Percentiles rank a stretch among this genome's conserved stretches.
phyloP scores from a whole-genome alignment of 495 filamentous ascomycete genomes.

The Hyaloscypha hepaticicola region DNA sequence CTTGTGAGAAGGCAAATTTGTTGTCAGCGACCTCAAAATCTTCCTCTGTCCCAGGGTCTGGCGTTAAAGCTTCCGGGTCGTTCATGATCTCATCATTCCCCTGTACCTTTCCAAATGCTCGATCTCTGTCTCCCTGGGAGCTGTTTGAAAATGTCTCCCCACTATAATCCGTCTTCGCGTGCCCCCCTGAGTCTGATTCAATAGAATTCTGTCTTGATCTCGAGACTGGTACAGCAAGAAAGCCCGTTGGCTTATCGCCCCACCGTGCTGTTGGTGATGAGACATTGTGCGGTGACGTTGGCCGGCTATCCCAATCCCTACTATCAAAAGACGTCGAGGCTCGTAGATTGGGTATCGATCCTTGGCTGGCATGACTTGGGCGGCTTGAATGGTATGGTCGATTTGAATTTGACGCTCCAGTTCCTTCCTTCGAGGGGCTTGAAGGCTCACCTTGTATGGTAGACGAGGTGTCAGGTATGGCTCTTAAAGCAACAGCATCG shows the following conservation, averaged over 20 bases:
- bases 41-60: slow-evolving; percentile 66
- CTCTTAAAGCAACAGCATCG: slow-evolving; percentile 30
- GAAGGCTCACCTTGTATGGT: slow-evolving; percentile 34
- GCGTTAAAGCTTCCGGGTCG: slow-evolving; percentile 50
- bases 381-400: slow-evolving; percentile 22
- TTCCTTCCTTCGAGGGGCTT: slow-evolving; percentile 20
- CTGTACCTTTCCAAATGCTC: slow-evolving; percentile 21
- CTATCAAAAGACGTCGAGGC: slow-evolving; percentile 68
- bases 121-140: slow-evolving; percentile 33
- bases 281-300: slow-evolving; percentile 88
- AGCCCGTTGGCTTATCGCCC: slow-evolving; percentile 43
- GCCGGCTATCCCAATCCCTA: slow-evolving; percentile 72
- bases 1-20: slow-evolving; percentile 78
- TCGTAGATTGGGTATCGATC: slow-evolving; percentile 55
- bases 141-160: slow-evolving; percentile 41
- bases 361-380: slow-evolving; percentile 27
- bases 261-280: slow-evolving; percentile 62
- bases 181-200: slow-evolving; percentile 50
- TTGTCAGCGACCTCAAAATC: slow-evolving; percentile 77
- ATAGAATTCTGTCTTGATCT: slow-evolving; percentile 54
- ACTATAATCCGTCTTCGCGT: slow-evolving; percentile 38
- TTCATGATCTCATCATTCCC: slow-evolving; percentile 51
- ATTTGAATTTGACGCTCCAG: slow-evolving; percentile 21
- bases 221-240: slow-evolving; percentile 49
- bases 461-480: slow-evolving; percentile 30